Evolutionary conservation across 2,329 filamentous ascomycete genomes (phyloP).

Genomic region (Chaetoscypha palmicola): DNA sequence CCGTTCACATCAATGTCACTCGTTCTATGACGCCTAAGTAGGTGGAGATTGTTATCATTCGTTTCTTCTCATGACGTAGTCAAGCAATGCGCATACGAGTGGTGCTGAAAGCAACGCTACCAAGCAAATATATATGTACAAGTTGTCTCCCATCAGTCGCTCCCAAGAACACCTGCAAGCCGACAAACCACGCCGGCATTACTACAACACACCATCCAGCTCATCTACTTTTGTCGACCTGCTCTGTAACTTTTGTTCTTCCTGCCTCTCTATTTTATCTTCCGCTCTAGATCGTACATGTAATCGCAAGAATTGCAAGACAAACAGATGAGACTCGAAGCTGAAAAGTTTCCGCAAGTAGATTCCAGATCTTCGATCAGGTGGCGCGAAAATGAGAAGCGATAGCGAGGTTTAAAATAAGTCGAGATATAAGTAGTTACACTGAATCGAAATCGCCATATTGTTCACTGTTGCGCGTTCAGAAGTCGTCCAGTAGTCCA

Average conservation of each 20-base stretch:
- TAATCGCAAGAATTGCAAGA: constrained; percentile 1
- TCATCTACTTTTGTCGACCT: background rate
- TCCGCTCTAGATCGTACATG: background rate
- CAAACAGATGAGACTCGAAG: constrained; percentile 3
- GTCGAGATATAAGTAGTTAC: constrained; percentile 8
- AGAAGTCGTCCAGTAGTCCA: constrained; percentile 66
- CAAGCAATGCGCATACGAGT: background rate
- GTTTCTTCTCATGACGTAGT: background rate
- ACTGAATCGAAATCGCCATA: constrained; percentile 7
- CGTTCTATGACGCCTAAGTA: constrained; percentile 1
- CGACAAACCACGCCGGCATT: background rate
- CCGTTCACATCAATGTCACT: too few relatives aligned
- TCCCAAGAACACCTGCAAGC: constrained; percentile 4
- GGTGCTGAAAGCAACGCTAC: background rate
- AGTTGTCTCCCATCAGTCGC: background rate
- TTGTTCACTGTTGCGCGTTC: constrained; percentile 1
- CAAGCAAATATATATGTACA: constrained; percentile 5
- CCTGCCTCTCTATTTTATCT: background rate
- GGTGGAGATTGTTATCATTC: constrained; percentile 3
- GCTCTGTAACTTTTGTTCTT: constrained; percentile 1
- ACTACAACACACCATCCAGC: background rate
- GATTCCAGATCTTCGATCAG: background rate
- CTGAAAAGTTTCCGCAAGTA: background rate
- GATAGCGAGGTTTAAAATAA: constrained; percentile 5
- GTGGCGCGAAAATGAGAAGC: constrained; percentile 6